These are phyloP conservation scores for Cercophora scortea DNA, from an alignment of 495 filamentous ascomycete genomes.

Conservation along the genomic window DNA sequence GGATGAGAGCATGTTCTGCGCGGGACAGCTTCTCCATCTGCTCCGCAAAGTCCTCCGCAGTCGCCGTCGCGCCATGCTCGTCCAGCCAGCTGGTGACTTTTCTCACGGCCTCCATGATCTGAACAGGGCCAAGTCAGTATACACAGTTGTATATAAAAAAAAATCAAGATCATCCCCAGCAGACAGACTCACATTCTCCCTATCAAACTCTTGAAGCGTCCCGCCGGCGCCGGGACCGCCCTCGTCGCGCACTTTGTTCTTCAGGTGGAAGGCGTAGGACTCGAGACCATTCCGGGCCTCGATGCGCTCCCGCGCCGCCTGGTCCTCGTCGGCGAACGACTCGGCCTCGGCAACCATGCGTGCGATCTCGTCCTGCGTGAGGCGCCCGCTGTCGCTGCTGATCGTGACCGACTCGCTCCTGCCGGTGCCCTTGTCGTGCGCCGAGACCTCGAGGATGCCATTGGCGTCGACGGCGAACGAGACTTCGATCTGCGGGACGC, in stretches of 20 bases:
- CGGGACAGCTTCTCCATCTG: constrained; percentile 90
- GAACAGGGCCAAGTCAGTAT: constrained; percentile 1
- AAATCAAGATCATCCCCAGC: neutral
- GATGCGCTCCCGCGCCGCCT: constrained; percentile 78
- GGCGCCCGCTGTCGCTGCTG: constrained; percentile 84
- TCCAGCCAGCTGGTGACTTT: constrained; percentile 88
- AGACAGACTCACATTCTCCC: constrained; percentile 59
- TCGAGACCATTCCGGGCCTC: constrained; percentile 95
- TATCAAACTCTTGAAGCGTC: constrained; percentile 91
- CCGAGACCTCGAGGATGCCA: constrained; percentile 87
- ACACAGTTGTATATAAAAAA: neutral
- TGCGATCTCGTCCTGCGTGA: constrained; percentile 83
- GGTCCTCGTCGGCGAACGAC: constrained; percentile 91
- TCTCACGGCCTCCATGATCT: constrained; percentile 85
- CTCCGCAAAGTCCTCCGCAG: constrained; percentile 87
- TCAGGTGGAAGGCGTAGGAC: constrained; percentile 92
- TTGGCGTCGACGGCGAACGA: constrained; percentile 92
- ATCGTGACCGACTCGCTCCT: constrained; percentile 87
- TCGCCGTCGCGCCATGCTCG: constrained; percentile 74
- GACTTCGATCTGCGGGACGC: constrained; percentile 91
- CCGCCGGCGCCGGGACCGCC: constrained; percentile 86
- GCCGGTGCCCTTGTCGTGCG: constrained; percentile 86
- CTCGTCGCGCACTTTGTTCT: constrained; percentile 90
- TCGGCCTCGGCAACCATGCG: constrained; percentile 91
- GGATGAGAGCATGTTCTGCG: constrained; percentile 47